These are phyloP conservation scores for Barnettozyma sucrosica DNA, from an alignment of 805 yeast species.

Conservation along the genomic window DNA sequence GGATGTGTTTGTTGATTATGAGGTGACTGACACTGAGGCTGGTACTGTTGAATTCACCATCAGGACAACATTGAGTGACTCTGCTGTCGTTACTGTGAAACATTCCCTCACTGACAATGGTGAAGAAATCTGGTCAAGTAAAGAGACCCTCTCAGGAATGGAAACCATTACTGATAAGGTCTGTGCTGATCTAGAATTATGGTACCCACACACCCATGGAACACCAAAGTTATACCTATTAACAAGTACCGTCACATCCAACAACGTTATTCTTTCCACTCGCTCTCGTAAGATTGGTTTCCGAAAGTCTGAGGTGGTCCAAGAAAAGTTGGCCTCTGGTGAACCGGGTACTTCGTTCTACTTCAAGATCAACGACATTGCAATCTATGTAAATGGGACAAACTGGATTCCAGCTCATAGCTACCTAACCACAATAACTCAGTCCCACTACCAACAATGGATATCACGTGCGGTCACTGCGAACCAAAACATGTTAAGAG, in stretches of 20 bases:
- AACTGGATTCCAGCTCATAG: conserved; percentile 20
- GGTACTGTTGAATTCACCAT: conserved; percentile 9
- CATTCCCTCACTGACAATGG: conserved; percentile 6
- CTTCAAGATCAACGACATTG: conserved; percentile 15
- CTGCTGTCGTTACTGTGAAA: conserved; percentile 3
- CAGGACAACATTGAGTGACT: background rate
- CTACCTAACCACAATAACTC: conserved; percentile 9
- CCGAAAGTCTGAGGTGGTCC: conserved; percentile 15
- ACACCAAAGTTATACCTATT: conserved; percentile 9
- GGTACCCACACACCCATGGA: conserved; percentile 20
- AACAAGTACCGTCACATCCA: background rate
- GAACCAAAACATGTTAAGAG: conserved; percentile 19
- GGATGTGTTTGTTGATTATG: conserved; percentile 12
- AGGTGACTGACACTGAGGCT: conserved; percentile 5
- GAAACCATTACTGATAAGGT: background rate
- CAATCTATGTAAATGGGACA: conserved; percentile 15
- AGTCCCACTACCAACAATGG: conserved; percentile 14
- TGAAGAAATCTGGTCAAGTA: conserved; percentile 11
- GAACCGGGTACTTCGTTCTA: conserved; percentile 15
- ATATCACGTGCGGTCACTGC: conserved; percentile 5
- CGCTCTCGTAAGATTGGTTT: conserved; percentile 12
- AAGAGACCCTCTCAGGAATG: background rate
- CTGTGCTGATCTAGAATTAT: conserved; percentile 3
- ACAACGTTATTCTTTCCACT: background rate
- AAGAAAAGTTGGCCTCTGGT: conserved; percentile 5